phyloP scores from a whole-genome alignment of 140 eudicot species.

The Stevia rebaudiana region DNA sequence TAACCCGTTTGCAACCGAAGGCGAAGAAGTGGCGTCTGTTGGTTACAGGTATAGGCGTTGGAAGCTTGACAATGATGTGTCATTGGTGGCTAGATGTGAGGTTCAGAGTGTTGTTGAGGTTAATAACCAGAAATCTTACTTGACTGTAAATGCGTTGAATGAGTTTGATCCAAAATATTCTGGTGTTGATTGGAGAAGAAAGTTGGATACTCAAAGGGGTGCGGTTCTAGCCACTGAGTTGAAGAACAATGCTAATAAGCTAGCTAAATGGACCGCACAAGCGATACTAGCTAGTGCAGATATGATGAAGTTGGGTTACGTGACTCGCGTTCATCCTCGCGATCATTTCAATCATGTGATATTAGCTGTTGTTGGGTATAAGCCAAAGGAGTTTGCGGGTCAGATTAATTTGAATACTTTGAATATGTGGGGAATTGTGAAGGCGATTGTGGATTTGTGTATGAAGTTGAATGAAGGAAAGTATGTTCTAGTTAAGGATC shows the following conservation, averaged over 20 bases:
- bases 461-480: constrained; percentile 88
- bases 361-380: constrained; percentile 78
- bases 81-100: constrained; percentile 77
- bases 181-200: constrained; percentile 31
- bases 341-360: constrained; percentile 89
- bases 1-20: constrained; percentile 76
- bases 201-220: constrained; percentile 83
- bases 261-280: constrained; percentile 91
- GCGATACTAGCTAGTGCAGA: constrained; percentile 79
- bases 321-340: constrained; percentile 87
- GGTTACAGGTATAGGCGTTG: constrained; percentile 80
- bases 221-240: constrained; percentile 94
- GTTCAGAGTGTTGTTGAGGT: constrained; percentile 47
- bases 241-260: constrained; percentile 83
- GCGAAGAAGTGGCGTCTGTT: constrained; percentile 79
- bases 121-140: constrained; percentile 48
- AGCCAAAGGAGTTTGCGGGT: constrained; percentile 75
- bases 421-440: constrained; percentile 94
- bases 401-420: constrained; percentile 75
- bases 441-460: constrained; percentile 83
- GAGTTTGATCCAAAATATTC: constrained; percentile 75
- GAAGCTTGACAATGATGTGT: constrained; percentile 69
- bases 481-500: constrained; percentile 87
- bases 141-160: constrained; percentile 75
- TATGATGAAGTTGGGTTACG: constrained; percentile 89